Evolutionary conservation across 2,329 filamentous ascomycete species (phyloP).

Genomic region (Claviceps fusiformis): DNA sequence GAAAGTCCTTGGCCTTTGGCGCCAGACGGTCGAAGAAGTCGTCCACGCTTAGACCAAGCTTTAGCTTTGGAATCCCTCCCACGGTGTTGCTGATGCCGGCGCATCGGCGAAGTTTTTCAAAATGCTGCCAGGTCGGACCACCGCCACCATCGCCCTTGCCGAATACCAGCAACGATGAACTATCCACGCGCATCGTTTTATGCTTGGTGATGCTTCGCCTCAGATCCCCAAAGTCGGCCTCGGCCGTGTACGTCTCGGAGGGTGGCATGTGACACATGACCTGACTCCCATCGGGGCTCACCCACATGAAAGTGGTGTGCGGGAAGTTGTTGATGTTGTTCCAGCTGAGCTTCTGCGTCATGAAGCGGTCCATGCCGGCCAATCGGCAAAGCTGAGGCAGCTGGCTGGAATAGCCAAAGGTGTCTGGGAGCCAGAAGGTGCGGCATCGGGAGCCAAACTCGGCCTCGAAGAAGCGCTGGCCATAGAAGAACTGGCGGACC

Average conservation of each 20-base stretch:
- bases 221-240: constrained; percentile 89
- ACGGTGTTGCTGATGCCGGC: constrained; percentile 82
- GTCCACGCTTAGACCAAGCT: constrained; percentile 81
- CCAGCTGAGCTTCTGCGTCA: constrained; percentile 98
- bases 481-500: constrained; percentile 87
- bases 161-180: constrained; percentile 81
- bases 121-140: constrained; percentile 82
- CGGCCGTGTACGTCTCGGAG: constrained; percentile 86
- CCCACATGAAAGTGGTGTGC: constrained; percentile 98
- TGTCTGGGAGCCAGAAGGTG: constrained; percentile 97
- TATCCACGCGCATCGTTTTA: constrained; percentile 90
- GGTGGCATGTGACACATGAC: constrained; percentile 97
- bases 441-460: constrained; percentile 77
- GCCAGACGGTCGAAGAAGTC: constrained; percentile 85
- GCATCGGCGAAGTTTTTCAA: constrained; percentile 88
- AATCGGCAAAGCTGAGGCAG: constrained; percentile 85
- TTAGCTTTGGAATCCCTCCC: constrained; percentile 66
- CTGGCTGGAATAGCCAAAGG: constrained; percentile 93
- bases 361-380: constrained; percentile 91
- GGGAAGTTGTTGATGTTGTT: constrained; percentile 99
- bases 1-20: constrained; percentile 63
- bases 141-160: constrained; percentile 95
- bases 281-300: constrained; percentile 86
- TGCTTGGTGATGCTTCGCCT: constrained; percentile 81
- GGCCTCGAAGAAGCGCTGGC: constrained; percentile 87